A percentile compares a stretch with the other conserved stretches of the same genome.
Evolutionary conservation across 805 yeast species (phyloP).

Genomic region (Lachancea dasiensis): DNA sequence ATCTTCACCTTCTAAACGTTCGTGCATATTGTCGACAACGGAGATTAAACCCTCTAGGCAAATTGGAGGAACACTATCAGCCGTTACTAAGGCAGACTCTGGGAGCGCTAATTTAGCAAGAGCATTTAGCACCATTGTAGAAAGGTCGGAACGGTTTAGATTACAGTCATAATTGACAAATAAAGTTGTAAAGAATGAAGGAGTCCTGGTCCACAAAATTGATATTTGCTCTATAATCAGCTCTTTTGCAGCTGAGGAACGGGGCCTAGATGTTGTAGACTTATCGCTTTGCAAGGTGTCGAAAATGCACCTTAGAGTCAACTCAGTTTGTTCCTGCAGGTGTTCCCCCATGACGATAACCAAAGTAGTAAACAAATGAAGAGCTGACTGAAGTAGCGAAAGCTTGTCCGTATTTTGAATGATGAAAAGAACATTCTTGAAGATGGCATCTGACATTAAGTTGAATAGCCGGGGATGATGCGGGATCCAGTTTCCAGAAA

Average conservation of each 20-base stretch:
- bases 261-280: conserved; percentile 20
- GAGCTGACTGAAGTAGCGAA: conserved; percentile 63
- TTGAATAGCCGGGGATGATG: conserved; percentile 60
- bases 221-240: conserved; percentile 79
- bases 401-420: conserved; percentile 68
- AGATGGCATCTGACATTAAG: conserved; percentile 72
- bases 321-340: conserved; percentile 76
- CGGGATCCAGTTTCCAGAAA: conserved; percentile 58
- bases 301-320: conserved; percentile 58
- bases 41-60: conserved; percentile 84
- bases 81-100: conserved; percentile 71
- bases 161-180: conserved; percentile 88
- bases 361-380: conserved; percentile 69
- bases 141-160: conserved; percentile 74
- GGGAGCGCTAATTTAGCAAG: conserved; percentile 78
- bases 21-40: conserved; percentile 57
- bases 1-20: conserved; percentile 29
- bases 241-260: conserved; percentile 56
- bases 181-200: conserved; percentile 65
- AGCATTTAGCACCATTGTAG: conserved; percentile 59
- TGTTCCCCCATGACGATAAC: conserved; percentile 58
- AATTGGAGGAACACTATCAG: conserved; percentile 86
- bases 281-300: conserved; percentile 38
- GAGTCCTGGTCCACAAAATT: conserved; percentile 73
- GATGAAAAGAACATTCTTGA: conserved; percentile 76